phyloP scores from a whole-genome alignment of 768 basidiomycete genomes.

The Macrolepiota albuminosa region DNA sequence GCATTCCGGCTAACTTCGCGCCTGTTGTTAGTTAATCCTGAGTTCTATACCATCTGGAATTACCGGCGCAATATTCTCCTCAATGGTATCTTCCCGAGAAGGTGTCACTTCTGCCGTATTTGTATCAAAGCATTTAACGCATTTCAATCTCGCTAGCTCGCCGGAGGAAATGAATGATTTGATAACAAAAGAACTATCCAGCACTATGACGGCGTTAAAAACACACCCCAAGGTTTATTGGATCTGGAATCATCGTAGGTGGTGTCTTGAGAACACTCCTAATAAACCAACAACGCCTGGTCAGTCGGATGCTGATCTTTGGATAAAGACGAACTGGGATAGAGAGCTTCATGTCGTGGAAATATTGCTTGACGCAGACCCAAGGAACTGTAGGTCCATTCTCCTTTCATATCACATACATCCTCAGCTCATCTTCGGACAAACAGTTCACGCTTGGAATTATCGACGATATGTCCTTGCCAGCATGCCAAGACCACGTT shows the following conservation, averaged over 20 bases:
- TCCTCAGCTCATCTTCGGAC: background rate
- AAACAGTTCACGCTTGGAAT: conserved; percentile 87
- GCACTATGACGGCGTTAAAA: conserved; percentile 80
- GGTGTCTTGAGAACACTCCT: conserved; percentile 90
- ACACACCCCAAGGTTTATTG: conserved; percentile 93
- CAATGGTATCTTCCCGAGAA: conserved; percentile 61
- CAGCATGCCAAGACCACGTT: conserved; percentile 55
- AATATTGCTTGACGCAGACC: conserved; percentile 86
- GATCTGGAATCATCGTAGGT: conserved; percentile 97
- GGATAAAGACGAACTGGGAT: conserved; percentile 81
- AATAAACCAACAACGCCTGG: conserved; percentile 51
- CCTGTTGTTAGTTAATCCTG: conserved; percentile 82
- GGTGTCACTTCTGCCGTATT: conserved; percentile 34
- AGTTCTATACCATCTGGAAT: conserved; percentile 97
- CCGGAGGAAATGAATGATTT: conserved; percentile 56
- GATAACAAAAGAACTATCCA: conserved; percentile 67
- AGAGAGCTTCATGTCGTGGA: conserved; percentile 85
- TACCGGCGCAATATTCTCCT: conserved; percentile 80
- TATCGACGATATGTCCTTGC: conserved; percentile 85
- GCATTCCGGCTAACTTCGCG: conserved; percentile 74
- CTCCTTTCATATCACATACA: background rate
- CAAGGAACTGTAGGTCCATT: conserved; percentile 78
- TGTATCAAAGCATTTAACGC: background rate
- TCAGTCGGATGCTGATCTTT: conserved; percentile 47
- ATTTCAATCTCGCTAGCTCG: conserved; percentile 38